phyloP scores from a whole-genome alignment of 2,329 filamentous ascomycete species.

The Xylariales sp. region DNA sequence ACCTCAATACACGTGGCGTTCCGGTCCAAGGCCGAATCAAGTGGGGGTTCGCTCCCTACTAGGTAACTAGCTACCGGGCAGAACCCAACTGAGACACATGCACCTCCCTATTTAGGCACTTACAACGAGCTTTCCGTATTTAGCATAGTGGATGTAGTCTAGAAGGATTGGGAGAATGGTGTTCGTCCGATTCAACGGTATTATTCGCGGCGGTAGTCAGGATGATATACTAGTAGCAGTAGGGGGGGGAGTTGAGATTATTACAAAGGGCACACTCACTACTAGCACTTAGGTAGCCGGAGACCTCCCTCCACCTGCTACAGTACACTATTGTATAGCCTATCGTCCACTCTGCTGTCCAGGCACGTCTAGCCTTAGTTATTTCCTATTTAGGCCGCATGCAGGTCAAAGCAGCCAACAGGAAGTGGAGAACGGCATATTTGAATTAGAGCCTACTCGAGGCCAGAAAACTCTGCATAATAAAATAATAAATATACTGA shows the following conservation, averaged over 20 bases:
- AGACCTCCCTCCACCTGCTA: constrained; percentile 1
- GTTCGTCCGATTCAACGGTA: constrained; percentile 4
- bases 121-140: constrained; percentile 13
- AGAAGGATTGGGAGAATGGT: constrained; percentile 1
- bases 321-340: constrained; percentile 22
- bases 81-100: constrained; percentile 15
- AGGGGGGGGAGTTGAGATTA: constrained; percentile 1
- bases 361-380: constrained; percentile 17
- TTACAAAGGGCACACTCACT: too few species aligned
- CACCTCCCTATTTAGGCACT: constrained; percentile 6
- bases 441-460: constrained; percentile 5
- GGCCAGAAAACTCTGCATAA: constrained; percentile 11
- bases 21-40: not conserved
- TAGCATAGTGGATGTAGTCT: constrained; percentile 4
- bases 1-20: constrained; percentile 9
- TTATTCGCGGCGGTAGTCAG: too few species aligned
- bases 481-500: not conserved
- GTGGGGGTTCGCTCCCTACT: constrained; percentile 4
- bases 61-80: not conserved
- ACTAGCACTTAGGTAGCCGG: too few species aligned
- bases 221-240: too few species aligned
- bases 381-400: constrained; percentile 46
- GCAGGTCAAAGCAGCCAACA: constrained; percentile 45
- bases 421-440: constrained; percentile 31
- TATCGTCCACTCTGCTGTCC: not conserved